phyloP scores from a whole-genome alignment of 768 basidiomycete genomes.

The Mrakia frigida region DNA sequence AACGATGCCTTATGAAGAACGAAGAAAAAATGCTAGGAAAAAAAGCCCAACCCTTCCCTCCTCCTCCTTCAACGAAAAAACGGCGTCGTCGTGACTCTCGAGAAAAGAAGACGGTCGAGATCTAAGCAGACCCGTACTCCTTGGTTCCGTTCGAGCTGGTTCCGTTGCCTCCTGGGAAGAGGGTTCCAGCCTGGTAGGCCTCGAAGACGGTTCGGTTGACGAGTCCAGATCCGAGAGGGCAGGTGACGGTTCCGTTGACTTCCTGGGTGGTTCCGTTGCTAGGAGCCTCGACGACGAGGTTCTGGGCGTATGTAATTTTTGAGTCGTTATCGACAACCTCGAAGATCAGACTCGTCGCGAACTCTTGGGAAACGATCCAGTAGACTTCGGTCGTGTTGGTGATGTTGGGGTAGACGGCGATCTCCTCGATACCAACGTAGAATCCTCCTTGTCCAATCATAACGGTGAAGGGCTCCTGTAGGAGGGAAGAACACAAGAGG shows the following conservation, averaged over 20 bases:
- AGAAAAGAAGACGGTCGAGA: neutral
- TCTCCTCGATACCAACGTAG: slow-evolving; percentile 15
- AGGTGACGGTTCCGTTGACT: slow-evolving; percentile 25
- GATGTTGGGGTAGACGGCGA: slow-evolving; percentile 18
- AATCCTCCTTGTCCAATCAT: slow-evolving; percentile 24
- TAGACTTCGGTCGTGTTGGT: slow-evolving; percentile 2
- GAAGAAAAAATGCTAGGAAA: neutral
- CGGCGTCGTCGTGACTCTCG: neutral
- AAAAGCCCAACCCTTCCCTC: neutral
- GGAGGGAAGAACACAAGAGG: too few relatives aligned
- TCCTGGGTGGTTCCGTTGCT: slow-evolving; percentile 5
- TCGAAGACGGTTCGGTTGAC: slow-evolving; percentile 5
- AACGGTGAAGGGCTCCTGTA: slow-evolving; percentile 25
- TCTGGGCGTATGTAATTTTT: slow-evolving; percentile 26
- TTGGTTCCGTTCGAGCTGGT: neutral
- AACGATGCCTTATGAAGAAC: neutral
- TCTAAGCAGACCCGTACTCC: neutral
- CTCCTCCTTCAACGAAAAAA: neutral
- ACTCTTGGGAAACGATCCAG: slow-evolving; percentile 31
- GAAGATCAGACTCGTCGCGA: slow-evolving; percentile 20
- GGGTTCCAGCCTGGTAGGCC: neutral
- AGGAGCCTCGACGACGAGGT: slow-evolving; percentile 6
- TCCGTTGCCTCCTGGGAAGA: neutral
- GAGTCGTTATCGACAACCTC: slow-evolving; percentile 20
- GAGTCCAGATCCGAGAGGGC: neutral